phyloP scores from a whole-genome alignment of 2,329 filamentous ascomycete species.

The Myriangium duriaei region DNA sequence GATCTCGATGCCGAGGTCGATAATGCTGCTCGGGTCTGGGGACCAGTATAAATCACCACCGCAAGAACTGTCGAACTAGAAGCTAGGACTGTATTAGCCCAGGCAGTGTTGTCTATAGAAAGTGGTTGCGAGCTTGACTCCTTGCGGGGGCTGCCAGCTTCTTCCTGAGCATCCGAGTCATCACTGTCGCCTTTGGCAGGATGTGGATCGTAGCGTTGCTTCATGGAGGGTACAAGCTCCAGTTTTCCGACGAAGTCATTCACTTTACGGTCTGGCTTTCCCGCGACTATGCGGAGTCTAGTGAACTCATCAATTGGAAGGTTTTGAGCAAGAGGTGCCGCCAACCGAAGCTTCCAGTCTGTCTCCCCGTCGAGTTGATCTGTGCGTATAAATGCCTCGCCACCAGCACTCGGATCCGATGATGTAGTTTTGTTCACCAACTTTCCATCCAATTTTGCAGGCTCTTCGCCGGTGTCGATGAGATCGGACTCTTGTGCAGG shows the following conservation, averaged over 20 bases:
- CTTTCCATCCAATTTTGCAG: constrained; percentile 9
- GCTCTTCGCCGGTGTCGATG: constrained; percentile 19
- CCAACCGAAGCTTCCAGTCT: constrained; percentile 91
- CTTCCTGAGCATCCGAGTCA: constrained; percentile 2
- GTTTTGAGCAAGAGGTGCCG: constrained; percentile 74
- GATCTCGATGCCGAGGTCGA: constrained; percentile 86
- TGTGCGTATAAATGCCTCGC: constrained; percentile 93
- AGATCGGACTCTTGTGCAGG: constrained; percentile 14
- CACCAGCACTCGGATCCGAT: constrained; percentile 36
- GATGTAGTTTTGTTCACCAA: constrained; percentile 23
- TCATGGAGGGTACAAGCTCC: constrained; percentile 50
- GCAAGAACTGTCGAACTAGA: constrained; percentile 82
- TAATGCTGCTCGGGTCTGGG: constrained; percentile 83
- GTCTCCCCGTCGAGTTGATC: constrained; percentile 97
- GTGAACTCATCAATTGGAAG: constrained; percentile 59
- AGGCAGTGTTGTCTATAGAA: constrained; percentile 93
- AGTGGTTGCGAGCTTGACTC: constrained; percentile 49
- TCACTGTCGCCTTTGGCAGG: constrained; percentile 10
- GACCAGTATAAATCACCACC: constrained; percentile 86
- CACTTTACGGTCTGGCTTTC: constrained; percentile 84
- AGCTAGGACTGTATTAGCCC: constrained; percentile 95
- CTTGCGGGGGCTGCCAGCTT: constrained; percentile 10
- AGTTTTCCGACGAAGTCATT: constrained; percentile 92
- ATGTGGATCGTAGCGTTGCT: constrained; percentile 36
- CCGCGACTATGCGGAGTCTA: constrained; percentile 58